Conservation (phyloP, 176 grass and related monocot species). For the Alloteropsis semialata region DNA sequence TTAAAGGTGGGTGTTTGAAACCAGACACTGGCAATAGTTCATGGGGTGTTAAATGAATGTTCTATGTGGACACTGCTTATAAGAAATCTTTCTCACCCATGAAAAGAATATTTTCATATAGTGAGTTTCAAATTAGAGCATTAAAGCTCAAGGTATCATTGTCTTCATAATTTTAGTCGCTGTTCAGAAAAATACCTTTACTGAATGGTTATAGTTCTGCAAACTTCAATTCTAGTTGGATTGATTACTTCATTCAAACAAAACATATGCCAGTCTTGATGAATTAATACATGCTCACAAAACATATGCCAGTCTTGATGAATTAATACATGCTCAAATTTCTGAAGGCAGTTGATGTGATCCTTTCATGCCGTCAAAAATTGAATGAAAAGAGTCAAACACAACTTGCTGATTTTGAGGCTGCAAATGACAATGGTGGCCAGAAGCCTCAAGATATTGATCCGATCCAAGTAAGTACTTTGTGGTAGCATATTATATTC, state of each 20-base stretch:
- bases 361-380: conserved; percentile 67
- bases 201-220: not conserved
- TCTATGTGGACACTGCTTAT: not conserved
- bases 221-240: not conserved
- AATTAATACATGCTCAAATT: conserved; percentile 32
- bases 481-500: not conserved
- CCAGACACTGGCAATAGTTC: too few relatives aligned
- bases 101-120: not conserved
- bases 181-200: not conserved
- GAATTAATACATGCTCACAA: conserved; percentile 9
- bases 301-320: conserved; percentile 5
- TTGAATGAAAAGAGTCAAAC: conserved; percentile 61
- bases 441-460: conserved; percentile 61
- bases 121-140: not conserved
- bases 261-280: conserved; percentile 7
- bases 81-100: not conserved
- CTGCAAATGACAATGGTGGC: conserved; percentile 40
- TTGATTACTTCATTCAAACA: not conserved
- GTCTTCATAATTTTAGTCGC: not conserved
- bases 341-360: conserved; percentile 69
- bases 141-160: not conserved
- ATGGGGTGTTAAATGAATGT: not conserved
- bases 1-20: too few relatives aligned
- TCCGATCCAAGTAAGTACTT: conserved; percentile 68
- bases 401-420: conserved; percentile 15